These are phyloP conservation scores for Fusarium burgessii DNA, from an alignment of 2,329 filamentous ascomycete genomes.

Conservation along the genomic window DNA sequence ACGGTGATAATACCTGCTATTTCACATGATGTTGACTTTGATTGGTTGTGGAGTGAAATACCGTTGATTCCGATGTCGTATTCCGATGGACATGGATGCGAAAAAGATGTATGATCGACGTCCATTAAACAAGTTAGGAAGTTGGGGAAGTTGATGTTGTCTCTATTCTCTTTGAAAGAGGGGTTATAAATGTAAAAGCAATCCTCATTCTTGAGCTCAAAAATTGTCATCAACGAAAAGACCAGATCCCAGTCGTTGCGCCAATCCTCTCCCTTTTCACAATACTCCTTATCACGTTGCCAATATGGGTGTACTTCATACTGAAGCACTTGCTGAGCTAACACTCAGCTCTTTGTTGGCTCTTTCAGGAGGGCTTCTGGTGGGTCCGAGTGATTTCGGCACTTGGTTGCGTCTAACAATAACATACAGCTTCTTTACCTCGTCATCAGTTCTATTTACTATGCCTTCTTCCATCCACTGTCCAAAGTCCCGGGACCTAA, in stretches of 20 bases:
- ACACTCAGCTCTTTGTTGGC: background rate
- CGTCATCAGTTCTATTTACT: background rate
- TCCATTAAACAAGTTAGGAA: background rate
- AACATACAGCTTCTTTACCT: background rate
- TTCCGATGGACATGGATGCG: background rate
- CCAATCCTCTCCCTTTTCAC: background rate
- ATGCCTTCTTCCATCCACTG: slow-evolving; percentile 13
- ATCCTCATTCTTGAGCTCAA: rapidly evolving
- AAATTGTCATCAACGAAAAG: background rate
- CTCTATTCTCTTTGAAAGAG: background rate
- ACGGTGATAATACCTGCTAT: background rate
- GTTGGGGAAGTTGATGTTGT: background rate
- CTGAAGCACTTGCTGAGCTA: background rate
- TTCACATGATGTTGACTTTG: background rate
- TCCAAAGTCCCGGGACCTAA: slow-evolving; percentile 8
- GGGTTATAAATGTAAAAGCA: background rate
- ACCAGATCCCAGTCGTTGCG: too few species aligned
- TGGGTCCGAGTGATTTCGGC: background rate
- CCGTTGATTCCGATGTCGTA: background rate
- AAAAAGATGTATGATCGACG: slow-evolving; percentile 2
- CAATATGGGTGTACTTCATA: background rate
- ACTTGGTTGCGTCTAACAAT: background rate
- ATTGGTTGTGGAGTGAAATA: background rate
- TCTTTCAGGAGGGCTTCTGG: background rate
- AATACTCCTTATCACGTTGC: background rate